A percentile compares a stretch with the other conserved stretches of the same genome.
Evolutionary conservation across 768 basidiomycete species (phyloP).

Genomic region (Russula foetens): DNA sequence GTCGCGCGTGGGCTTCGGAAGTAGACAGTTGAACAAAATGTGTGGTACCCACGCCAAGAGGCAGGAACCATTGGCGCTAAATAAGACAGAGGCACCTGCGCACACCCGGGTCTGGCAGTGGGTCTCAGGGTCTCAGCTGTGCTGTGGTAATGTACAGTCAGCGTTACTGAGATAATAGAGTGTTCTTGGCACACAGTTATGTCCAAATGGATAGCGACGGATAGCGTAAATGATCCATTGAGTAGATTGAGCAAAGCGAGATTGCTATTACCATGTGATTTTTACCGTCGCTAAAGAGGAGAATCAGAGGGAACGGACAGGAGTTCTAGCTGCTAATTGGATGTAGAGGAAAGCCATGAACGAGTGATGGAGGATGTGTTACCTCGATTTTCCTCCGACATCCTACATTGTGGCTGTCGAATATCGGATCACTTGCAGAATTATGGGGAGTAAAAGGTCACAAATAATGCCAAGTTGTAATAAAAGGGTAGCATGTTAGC

Average conservation of each 20-base stretch:
- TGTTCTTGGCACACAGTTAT: not conserved
- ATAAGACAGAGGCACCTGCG: not conserved
- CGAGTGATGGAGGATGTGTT: too few relatives aligned
- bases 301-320: not conserved
- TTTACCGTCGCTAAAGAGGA: not conserved
- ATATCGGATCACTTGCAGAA: too few relatives aligned
- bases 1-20: too few relatives aligned
- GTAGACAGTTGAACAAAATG: not conserved
- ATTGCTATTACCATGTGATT: not conserved
- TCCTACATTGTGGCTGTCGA: not conserved
- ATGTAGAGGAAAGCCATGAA: not conserved
- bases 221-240: not conserved
- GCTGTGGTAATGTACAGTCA: not conserved
- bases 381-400: too few relatives aligned
- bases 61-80: too few relatives aligned
- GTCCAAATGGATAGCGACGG: not conserved
- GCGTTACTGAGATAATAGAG: not conserved
- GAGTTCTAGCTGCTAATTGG: not conserved
- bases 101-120: not conserved
- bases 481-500: too few relatives aligned
- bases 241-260: not conserved
- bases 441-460: too few relatives aligned
- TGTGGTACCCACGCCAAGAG: not conserved
- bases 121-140: too few relatives aligned
- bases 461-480: too few relatives aligned